Evolutionary conservation across 73 alveolate genomes (phyloP), one percentile per base, ranked within the genome.

Genomic region (Symbiodinium natans): DNA sequence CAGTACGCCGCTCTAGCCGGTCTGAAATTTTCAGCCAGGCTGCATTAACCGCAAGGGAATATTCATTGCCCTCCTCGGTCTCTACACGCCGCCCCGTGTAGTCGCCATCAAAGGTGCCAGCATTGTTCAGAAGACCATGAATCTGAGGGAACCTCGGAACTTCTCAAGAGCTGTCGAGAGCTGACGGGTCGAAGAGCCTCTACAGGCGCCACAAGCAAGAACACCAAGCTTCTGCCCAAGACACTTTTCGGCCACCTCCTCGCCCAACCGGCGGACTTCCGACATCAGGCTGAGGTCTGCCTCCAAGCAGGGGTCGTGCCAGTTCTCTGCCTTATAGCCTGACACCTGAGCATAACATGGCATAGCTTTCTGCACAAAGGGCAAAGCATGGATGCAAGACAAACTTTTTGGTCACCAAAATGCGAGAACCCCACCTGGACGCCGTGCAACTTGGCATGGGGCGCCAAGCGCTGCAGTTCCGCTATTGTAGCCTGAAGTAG

Each of bases 101-200:
- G 92, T 92, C 98, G 31, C 98, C 98, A n/a, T 92, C 98, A 41
- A 92, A 92, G 59, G 98, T 92, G 29, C 98, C 98, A 3, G 98
- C 98, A 48, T 92, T 92, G 98, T 92, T 92, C 59, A 92, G 92
- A 13, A 92, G 82, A 27, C 92, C 98, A 15, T 74, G 86, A 33
- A 92, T 56, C 15, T 19, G 56, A 0, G 98, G 98, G 21, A 92
- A 92, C 92, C 98, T 92, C 15, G 31, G 77, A n/a, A n/a, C n/a
- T n/a, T n/a, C n/a, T n/a, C n/a, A n/a, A n/a, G n/a, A n/a, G n/a
- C n/a, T n/a, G n/a, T n/a, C n/a, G n/a, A n/a, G n/a, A n/a, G n/a
- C n/a, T n/a, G n/a, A n/a, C n/a, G n/a, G n/a, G n/a, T n/a, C n/a
- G n/a, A n/a, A n/a, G n/a, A n/a, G n/a, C n/a, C n/a, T n/a, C n/a